Evolutionary conservation across 495 filamentous ascomycete genomes (phyloP), one percentile per base, ranked within the genome.

Genomic region (Corynascus novoguineensis): DNA sequence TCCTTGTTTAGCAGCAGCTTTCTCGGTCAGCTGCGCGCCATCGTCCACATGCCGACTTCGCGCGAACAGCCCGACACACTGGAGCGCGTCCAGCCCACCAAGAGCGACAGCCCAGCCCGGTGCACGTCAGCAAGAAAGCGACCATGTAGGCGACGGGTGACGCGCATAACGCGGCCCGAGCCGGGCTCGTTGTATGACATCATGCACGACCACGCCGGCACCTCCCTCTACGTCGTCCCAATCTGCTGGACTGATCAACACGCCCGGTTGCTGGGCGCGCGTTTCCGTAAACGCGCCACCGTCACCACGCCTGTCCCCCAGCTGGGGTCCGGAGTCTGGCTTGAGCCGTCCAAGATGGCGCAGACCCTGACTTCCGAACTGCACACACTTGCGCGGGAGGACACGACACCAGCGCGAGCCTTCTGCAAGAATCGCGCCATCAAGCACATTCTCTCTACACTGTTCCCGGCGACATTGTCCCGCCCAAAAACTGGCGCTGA

Each of bases 191-290:
- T 79, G 25, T 76, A 75, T 53, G 74, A 76, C 60, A 76, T 73
- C 55, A 69, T 79, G 59, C 69, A 72, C 52, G 67, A 75, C 34
- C 22, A 78, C 63, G 66, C 69, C n/a, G 68, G 69, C 37, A 60
- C 54, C 1, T 52, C 70, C 0, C 75, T 79, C 50, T 75, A 69
- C 55, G 50, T 71, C 44, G 62, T 66, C 10, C 76, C 76, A 10
- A 66, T 77, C 48, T 68, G 61, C 64, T 79, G 76, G 76, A 77
- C 71, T n/a, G 75, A 77, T 49, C 57, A 63, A 0, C 76, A 79
- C 51, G 45, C 64, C 25, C 52, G 62, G 19, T 60, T 77, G 2
- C 68, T 79, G 11, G 70, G 70, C 27, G 74, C 60, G 22, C 63
- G 57, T 7, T 79, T 77, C 59, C 27, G 57, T 38, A 63, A 68